These are phyloP conservation scores for Sungouiozyma intestinalis DNA, from an alignment of 805 yeast species.

Conservation along the genomic window DNA sequence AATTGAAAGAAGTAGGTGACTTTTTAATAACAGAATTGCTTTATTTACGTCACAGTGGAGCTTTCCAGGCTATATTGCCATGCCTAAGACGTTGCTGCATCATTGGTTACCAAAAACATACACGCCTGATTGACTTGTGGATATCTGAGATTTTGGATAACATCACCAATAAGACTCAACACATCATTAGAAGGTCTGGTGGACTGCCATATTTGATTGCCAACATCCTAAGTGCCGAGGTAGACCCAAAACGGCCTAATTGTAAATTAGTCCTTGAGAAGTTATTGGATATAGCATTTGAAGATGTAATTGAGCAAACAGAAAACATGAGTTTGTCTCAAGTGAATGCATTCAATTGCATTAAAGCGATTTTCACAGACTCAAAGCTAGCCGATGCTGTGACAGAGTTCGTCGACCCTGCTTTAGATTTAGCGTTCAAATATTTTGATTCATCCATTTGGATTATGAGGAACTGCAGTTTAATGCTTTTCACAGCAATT, in stretches of 20 bases:
- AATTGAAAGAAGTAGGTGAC: conserved; percentile 35
- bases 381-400: conserved; percentile 49
- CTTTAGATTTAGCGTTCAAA: conserved; percentile 48
- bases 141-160: conserved; percentile 42
- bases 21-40: conserved; percentile 57
- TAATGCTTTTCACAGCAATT: conserved; percentile 82
- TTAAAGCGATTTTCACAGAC: conserved; percentile 65
- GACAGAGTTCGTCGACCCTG: conserved; percentile 41
- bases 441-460: conserved; percentile 61
- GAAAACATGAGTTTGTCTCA: conserved; percentile 73
- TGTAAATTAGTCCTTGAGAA: conserved; percentile 40
- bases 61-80: conserved; percentile 81
- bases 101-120: conserved; percentile 36
- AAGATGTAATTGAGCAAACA: conserved; percentile 32
- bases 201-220: conserved; percentile 78
- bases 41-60: conserved; percentile 79
- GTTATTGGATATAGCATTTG: conserved; percentile 38
- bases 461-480: conserved; percentile 86
- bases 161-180: conserved; percentile 48
- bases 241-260: conserved; percentile 29
- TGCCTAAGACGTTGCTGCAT: conserved; percentile 59
- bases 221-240: conserved; percentile 53
- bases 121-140: conserved; percentile 45
- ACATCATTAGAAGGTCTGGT: conserved; percentile 82
- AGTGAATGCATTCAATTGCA: conserved; percentile 86